Percentiles rank a stretch among this genome's conserved stretches.
Conservation (phyloP, 257 asterid species). For the Phtheirospermum japonicum region DNA sequence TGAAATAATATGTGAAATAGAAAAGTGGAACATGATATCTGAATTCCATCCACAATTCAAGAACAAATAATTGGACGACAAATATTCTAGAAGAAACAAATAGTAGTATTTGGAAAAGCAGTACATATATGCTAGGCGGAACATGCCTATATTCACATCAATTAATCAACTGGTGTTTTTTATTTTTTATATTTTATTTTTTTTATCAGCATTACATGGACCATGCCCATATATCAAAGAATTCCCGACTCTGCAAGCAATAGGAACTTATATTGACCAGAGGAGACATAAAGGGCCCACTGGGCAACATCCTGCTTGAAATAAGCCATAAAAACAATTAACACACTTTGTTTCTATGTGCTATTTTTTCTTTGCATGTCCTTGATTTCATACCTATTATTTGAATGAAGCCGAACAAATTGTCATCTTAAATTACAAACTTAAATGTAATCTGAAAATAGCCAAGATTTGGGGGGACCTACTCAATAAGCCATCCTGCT, state of each 20-base stretch:
- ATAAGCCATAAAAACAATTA: constrained; percentile 33
- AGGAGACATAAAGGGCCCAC: constrained; percentile 44
- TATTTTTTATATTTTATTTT: too few relatives aligned
- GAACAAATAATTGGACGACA: too few relatives aligned
- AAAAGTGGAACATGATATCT: too few relatives aligned
- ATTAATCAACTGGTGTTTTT: too few relatives aligned
- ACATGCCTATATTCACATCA: too few relatives aligned
- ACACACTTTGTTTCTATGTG: constrained; percentile 33
- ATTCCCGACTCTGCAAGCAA: constrained; percentile 32
- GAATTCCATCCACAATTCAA: too few relatives aligned
- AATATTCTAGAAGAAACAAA: too few relatives aligned
- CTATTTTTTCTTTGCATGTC: constrained; percentile 10
- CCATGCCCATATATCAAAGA: constrained; percentile 26
- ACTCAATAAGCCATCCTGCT: constrained; percentile 42
- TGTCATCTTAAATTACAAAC: constrained; percentile 7
- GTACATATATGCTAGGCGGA: too few relatives aligned
- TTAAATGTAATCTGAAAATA: constrained; percentile 21
- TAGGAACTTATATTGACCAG: constrained; percentile 26
- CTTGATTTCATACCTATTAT: constrained; percentile 23
- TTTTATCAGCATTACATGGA: constrained; percentile 10
- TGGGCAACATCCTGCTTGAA: constrained; percentile 32
- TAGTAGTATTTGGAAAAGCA: too few relatives aligned
- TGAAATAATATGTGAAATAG: too few relatives aligned
- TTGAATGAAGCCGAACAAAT: constrained; percentile 34
- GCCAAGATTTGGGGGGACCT: constrained; percentile 58